These are phyloP conservation scores for Millerozyma acaciae DNA, from an alignment of 805 yeast species.

Conservation along the genomic window DNA sequence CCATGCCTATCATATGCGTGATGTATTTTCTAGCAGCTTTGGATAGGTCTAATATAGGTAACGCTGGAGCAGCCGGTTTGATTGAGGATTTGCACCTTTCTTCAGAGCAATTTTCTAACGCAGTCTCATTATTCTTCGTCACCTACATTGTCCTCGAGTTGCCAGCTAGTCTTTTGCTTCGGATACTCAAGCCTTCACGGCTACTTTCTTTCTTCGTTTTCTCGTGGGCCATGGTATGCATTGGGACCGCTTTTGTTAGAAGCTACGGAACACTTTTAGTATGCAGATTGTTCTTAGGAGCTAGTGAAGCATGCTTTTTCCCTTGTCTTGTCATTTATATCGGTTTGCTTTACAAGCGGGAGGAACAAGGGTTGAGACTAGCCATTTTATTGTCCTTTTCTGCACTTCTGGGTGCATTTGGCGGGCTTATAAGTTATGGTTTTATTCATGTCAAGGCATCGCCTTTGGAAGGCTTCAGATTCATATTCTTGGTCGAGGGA, in stretches of 20 bases:
- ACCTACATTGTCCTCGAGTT: constrained; percentile 43
- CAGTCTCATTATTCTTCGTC: constrained; percentile 43
- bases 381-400: constrained; percentile 46
- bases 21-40: constrained; percentile 47
- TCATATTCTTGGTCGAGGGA: constrained; percentile 48
- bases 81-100: constrained; percentile 35
- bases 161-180: constrained; percentile 32
- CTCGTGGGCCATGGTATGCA: constrained; percentile 35
- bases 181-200: constrained; percentile 30
- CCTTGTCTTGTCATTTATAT: constrained; percentile 43
- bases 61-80: constrained; percentile 54
- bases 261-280: constrained; percentile 42
- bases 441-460: constrained; percentile 25
- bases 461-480: constrained; percentile 45
- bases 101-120: constrained; percentile 38
- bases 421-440: constrained; percentile 51
- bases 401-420: constrained; percentile 52
- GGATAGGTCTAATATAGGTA: constrained; percentile 58
- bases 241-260: constrained; percentile 25
- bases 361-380: constrained; percentile 17
- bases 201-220: constrained; percentile 26
- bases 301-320: constrained; percentile 49
- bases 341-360: constrained; percentile 12
- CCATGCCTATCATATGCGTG: constrained; percentile 26
- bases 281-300: constrained; percentile 48